phyloP scores from a whole-genome alignment of 345 rosid genomes.

The Ailanthus altissimus region DNA sequence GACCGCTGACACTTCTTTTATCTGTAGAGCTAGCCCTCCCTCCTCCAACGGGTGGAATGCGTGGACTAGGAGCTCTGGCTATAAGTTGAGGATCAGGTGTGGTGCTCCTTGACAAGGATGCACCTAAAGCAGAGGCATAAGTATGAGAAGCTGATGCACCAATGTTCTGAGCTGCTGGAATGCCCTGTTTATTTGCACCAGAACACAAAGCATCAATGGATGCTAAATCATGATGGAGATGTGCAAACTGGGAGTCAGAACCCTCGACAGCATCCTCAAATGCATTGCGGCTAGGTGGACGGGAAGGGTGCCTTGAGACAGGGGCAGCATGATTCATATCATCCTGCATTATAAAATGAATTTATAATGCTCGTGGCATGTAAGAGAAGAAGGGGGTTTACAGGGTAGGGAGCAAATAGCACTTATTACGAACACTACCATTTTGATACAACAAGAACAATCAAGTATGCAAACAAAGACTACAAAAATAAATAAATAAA shows the following conservation, averaged over 20 bases:
- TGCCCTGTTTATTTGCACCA: conserved; percentile 38
- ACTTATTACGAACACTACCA: conserved; percentile 8
- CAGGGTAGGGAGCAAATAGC: not conserved
- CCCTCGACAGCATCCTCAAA: conserved; percentile 47
- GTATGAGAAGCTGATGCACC: conserved; percentile 50
- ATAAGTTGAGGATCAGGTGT: conserved; percentile 67
- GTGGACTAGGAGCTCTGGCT: conserved; percentile 61
- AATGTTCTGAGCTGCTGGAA: conserved; percentile 27
- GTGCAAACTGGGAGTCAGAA: conserved; percentile 47
- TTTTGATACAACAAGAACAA: conserved; percentile 10
- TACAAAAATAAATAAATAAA: not conserved
- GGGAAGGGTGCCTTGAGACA: conserved; percentile 54
- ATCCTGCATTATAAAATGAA: conserved; percentile 48
- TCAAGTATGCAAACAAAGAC: not conserved
- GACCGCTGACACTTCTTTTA: conserved; percentile 39
- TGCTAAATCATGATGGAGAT: conserved; percentile 41
- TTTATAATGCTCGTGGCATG: conserved; percentile 12
- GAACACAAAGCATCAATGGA: conserved; percentile 38
- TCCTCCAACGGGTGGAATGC: conserved; percentile 57
- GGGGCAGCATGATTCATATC: conserved; percentile 43
- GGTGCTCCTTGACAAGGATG: conserved; percentile 59
- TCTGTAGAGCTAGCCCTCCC: conserved; percentile 52
- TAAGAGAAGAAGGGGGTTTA: not conserved
- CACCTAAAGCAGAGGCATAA: conserved; percentile 64
- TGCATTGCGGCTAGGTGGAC: conserved; percentile 58